Evolutionary conservation across 495 filamentous ascomycete species (phyloP).

Genomic region (Hypoxylon lenormandii): DNA sequence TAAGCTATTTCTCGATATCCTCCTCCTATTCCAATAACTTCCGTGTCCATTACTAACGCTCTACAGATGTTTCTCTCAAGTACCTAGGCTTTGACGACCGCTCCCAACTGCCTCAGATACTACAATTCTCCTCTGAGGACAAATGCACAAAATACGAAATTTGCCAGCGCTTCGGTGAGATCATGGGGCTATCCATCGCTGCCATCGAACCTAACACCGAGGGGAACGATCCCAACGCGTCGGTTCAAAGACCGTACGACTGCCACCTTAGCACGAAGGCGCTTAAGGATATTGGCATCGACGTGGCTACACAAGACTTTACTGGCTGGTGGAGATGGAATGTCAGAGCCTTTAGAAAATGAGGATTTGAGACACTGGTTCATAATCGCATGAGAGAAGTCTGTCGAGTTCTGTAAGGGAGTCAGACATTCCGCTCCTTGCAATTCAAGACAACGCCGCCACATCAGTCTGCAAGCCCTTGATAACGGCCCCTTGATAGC

Average conservation of each 20-base stretch:
- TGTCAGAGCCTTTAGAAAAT: conserved; percentile 62
- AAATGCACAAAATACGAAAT: conserved; percentile 92
- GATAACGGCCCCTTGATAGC: no score
- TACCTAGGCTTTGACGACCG: conserved; percentile 66
- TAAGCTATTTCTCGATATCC: conserved; percentile 41
- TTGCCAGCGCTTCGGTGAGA: conserved; percentile 80
- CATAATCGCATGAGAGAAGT: background rate
- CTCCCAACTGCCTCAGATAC: conserved; percentile 70
- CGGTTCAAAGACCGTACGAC: conserved; percentile 86
- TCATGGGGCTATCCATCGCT: conserved; percentile 79
- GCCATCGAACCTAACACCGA: conserved; percentile 77
- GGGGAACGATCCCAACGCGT: conserved; percentile 78
- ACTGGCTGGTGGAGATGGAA: conserved; percentile 80
- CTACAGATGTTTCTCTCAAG: conserved; percentile 70
- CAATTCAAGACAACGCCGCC: conserved; percentile 20
- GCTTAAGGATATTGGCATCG: conserved; percentile 79
- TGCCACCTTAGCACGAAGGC: conserved; percentile 84
- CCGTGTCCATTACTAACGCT: background rate
- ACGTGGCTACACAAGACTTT: conserved; percentile 81
- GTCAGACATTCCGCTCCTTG: conserved; percentile 3
- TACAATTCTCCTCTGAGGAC: conserved; percentile 91
- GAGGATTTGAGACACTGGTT: conserved; percentile 39
- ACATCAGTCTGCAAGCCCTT: background rate
- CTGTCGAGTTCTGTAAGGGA: conserved; percentile 24
- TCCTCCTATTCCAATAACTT: background rate